Base-by-base conservation (phyloP, 768 basidiomycete genomes). In the Botryobasidium botryosum region DNA sequence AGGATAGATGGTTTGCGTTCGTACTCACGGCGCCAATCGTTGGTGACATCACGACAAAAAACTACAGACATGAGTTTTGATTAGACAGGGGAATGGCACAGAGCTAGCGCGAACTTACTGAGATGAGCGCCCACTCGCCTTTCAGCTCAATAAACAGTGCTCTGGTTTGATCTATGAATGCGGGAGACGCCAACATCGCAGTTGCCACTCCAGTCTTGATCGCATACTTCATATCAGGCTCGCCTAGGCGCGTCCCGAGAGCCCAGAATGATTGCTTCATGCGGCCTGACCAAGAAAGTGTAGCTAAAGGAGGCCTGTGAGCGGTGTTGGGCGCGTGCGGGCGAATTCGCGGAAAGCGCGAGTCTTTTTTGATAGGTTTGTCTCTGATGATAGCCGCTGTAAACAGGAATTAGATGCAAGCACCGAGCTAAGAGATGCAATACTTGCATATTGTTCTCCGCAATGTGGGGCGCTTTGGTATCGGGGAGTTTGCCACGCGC, bases 61-160 rank as follows among this genome's bases (percentile, higher is more conserved):
- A 85, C 80, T n/a, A n/a, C n/a, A n/a, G n/a, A n/a, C n/a, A n/a
- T n/a, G n/a, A n/a, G n/a, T n/a, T n/a, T n/a, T n/a, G n/a, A n/a
- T n/a, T n/a, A n/a, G n/a, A n/a, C n/a, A n/a, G n/a, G n/a, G n/a
- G n/a, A n/a, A n/a, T n/a, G 82, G 44, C 1, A 10, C 20, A 26
- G 25, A 18, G 12, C 38, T 29, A 8, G 57, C 47, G 55, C 54
- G 56, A 24, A 64, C 72, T 56, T 50, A 84, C 87, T 36, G 90
- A 90, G 43, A 97, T 84, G 55, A 99, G 63, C 1, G 88, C 88
- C 92, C 92, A 99, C 62, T 96, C 88, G 28, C 91, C 91, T 53
- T 77, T 72, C 53, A 80, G 88, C 38, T 77, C 71, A 35, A 84
- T 65, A 55, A 94, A 96, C 3, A 74, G 60, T 4, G 77, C 78